These are phyloP conservation scores for Microthyrium microscopicum DNA, from an alignment of 2,329 filamentous ascomycete species.

Conservation along the genomic window DNA sequence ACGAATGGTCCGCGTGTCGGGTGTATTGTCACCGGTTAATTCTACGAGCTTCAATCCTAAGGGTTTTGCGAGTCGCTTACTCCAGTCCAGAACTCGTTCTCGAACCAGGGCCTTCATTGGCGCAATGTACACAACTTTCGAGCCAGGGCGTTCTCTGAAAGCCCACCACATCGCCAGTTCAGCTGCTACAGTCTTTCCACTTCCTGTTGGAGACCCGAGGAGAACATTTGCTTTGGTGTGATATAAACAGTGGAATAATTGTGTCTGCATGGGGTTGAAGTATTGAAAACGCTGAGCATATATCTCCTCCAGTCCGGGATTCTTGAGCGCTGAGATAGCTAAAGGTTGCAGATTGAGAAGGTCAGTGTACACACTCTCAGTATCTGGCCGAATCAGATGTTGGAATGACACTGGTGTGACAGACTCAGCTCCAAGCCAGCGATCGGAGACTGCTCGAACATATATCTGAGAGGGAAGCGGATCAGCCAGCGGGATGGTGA, in stretches of 20 bases:
- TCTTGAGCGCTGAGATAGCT: slow-evolving; percentile 72
- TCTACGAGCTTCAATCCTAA: slow-evolving; percentile 86
- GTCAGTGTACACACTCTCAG: slow-evolving; percentile 93
- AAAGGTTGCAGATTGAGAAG: slow-evolving; percentile 81
- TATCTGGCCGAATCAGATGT: slow-evolving; percentile 91
- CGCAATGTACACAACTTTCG: slow-evolving; percentile 96
- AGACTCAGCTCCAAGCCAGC: slow-evolving; percentile 93
- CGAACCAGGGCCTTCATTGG: slow-evolving; percentile 98
- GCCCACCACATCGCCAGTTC: slow-evolving; percentile 99
- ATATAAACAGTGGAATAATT: slow-evolving; percentile 94
- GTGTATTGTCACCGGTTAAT: slow-evolving; percentile 93
- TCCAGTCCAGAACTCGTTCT: slow-evolving; percentile 93
- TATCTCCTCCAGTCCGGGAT: slow-evolving; percentile 70
- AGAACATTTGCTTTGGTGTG: slow-evolving; percentile 84
- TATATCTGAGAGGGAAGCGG: slow-evolving; percentile 93
- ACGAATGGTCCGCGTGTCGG: slow-evolving; percentile 86
- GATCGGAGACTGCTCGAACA: slow-evolving; percentile 80
- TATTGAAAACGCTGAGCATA: slow-evolving; percentile 82
- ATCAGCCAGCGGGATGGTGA: slow-evolving; percentile 88
- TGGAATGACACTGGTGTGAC: slow-evolving; percentile 94
- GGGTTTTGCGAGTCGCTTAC: slow-evolving; percentile 58
- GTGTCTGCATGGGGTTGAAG: slow-evolving; percentile 99
- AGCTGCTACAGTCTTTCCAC: slow-evolving; percentile 91
- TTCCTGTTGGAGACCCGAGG: slow-evolving; percentile 87
- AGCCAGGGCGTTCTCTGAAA: slow-evolving; percentile 82